Base-by-base conservation (phyloP, 139 green algal species). In the Chlamydomonas sphaeroides region DNA sequence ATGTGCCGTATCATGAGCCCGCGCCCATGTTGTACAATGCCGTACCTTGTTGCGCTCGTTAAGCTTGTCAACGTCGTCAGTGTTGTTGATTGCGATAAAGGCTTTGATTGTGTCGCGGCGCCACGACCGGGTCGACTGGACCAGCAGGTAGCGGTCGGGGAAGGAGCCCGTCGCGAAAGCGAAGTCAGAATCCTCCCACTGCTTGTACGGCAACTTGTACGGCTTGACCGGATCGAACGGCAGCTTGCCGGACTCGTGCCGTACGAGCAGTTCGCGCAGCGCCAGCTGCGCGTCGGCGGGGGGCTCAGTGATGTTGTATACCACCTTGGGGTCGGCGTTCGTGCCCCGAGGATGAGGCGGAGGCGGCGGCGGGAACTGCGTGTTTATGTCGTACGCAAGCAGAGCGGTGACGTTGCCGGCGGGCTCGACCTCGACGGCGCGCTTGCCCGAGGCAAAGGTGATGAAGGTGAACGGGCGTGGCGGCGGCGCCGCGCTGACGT, bases 61-160 rank as follows among this genome's bases (percentile, higher is more conserved):
- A 1, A 84, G 77, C 48, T 25, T 2, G 25, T n/a, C n/a, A 25
- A 84, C 20, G 35, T 84, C 65, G 11, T 35, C 35, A 11, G 77
- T 84, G 45, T 75, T 70, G 45, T 84, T 84, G 17, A 61, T 59
- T 0, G 77, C 77, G 4, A 84, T 45, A 35, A 84, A 84, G 35
- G 77, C 77, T 1, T 65, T 65, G 49, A 84, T 70, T n/a, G n/a
- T n/a, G 65, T 25, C 77, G 15, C 49, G 30, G 32, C 77, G 63
- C 77, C 77, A 84, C 10, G 33, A 33, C 3, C 77, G 65, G 0
- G 65, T 84, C 20, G 77, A 59, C 42, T 75, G 77, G 20, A 65
- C 77, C 63, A 84, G 65, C 18, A 84, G 32, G 63, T 76, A 75
- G 11, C 77, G 77, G 11, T 57, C 48, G 11, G 65, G 63, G 65